These are phyloP conservation scores for Pseudofabraea citricarpa DNA, from an alignment of 2,329 filamentous ascomycete genomes.

Conservation along the genomic window DNA sequence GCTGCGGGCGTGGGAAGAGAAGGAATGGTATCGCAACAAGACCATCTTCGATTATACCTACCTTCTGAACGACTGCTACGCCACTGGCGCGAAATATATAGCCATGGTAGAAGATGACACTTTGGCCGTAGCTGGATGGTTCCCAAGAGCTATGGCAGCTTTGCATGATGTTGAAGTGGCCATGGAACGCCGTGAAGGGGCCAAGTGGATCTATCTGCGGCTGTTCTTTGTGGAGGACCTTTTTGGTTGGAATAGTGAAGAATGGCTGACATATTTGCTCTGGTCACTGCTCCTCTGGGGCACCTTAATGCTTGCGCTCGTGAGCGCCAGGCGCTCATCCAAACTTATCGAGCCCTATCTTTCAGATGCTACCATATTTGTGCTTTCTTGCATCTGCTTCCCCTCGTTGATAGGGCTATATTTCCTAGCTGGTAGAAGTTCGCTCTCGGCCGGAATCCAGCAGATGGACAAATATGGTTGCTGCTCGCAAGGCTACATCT, in stretches of 20 bases:
- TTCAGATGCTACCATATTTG: constrained; percentile 4
- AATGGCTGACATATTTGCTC: constrained; percentile 26
- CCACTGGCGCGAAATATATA: constrained; percentile 27
- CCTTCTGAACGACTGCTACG: constrained; percentile 24
- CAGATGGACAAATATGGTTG: constrained; percentile 35
- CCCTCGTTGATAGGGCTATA: constrained; percentile 10
- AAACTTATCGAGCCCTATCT: not conserved
- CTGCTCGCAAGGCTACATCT: constrained; percentile 34
- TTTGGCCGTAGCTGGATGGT: constrained; percentile 32
- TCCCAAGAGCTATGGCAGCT: constrained; percentile 23
- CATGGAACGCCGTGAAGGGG: constrained; percentile 11
- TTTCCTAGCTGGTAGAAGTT: constrained; percentile 12
- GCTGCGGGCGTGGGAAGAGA: constrained; percentile 4
- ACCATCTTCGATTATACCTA: constrained; percentile 30
- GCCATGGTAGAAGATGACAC: constrained; percentile 34
- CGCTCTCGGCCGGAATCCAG: constrained; percentile 17
- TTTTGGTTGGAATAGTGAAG: constrained; percentile 35
- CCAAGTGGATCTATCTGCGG: constrained; percentile 27
- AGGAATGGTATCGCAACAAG: constrained; percentile 21
- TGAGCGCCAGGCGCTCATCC: constrained; percentile 1
- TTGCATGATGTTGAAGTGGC: constrained; percentile 27
- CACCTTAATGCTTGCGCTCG: constrained; percentile 1
- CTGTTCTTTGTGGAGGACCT: constrained; percentile 34
- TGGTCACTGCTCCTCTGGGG: constrained; percentile 2
- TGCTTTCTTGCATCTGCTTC: constrained; percentile 6